Base-by-base conservation (phyloP, 75 land plant genomes). In the Selaginella moellendorffii region DNA sequence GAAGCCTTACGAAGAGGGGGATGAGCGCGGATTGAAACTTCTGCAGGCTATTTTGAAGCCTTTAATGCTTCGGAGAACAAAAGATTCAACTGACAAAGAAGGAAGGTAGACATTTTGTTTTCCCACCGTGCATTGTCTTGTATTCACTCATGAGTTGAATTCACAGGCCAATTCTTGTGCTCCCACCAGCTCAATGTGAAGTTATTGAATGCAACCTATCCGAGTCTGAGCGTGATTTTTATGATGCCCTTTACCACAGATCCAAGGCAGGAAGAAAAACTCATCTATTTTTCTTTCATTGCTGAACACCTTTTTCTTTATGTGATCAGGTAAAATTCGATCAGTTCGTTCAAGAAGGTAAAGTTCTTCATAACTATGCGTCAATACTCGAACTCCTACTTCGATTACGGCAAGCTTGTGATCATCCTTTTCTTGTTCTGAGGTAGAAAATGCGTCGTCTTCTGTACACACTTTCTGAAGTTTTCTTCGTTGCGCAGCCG, bases 281-380 rank as follows among this genome's bases (percentile, higher is more conserved):
- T 25, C 28, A 62, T 17, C 20, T 25, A 17, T 62, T 62, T 24
- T 21, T 2, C 26, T 24, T 27, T 8, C 18, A 62, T 5, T 36
- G 46, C 21, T 63, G 9, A 19, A 21, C 27, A 52, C 1, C 19
- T 60, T 0, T 25, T 63, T 26, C 10, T 62, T 0, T 56, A 5
- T 58, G 29, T 66, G 10, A 36, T 26, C 75, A 93, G 98, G 85
- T 89, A 22, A 93, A 89, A 60, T 93, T 93, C 70, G 86, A 93
- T 72, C 77, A 93, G 72, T 93, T 93, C 81, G 96, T 93, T 36
- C 81, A 85, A 68, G 90, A 93, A 80, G 98, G 96, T 20, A 80
- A 82, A 26, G 90, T 93, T 52, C 85, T 93, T 66, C 98, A 93
- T 65, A 89, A 93, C 66, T 93, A 93, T 80, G 98, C 98, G 22